Percentiles rank a stretch among this genome's conserved stretches.
Conservation (phyloP, 2,329 filamentous ascomycete genomes). For the Pseudocercospora cruenta region DNA sequence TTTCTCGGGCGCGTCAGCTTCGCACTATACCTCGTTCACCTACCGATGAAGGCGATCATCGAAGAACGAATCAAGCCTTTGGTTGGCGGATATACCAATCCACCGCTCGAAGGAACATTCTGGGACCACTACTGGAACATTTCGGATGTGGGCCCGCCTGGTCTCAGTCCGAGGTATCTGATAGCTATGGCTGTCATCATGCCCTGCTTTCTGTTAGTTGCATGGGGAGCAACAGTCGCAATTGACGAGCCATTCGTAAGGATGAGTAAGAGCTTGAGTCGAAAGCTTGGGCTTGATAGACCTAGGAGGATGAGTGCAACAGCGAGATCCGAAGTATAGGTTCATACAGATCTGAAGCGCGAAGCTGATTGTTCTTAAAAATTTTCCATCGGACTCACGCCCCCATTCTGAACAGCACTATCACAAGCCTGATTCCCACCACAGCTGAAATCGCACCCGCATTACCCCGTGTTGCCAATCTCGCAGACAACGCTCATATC, state of each 20-base stretch:
- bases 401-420: no score
- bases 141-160: constrained; percentile 1
- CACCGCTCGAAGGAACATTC: background rate
- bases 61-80: constrained; percentile 1
- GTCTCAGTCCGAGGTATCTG: constrained; percentile 3
- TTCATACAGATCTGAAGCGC: background rate
- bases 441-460: no score
- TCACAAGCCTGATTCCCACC: no score
- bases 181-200: constrained; percentile 56
- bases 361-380: no score
- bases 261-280: constrained; percentile 61
- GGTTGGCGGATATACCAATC: constrained; percentile 36
- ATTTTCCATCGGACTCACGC: no score
- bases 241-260: constrained; percentile 60
- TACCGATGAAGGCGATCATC: background rate
- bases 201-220: constrained; percentile 58
- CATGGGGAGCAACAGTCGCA: constrained; percentile 60
- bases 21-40: constrained; percentile 4
- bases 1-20: constrained; percentile 10
- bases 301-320: background rate
- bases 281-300: constrained; percentile 14
- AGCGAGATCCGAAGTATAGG: background rate
- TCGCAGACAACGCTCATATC: no score
- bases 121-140: background rate
- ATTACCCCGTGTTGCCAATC: no score